A percentile compares a stretch with the other conserved stretches of the same genome.
These are phyloP conservation scores for Russula abietina DNA, from an alignment of 768 basidiomycete species.

Conservation along the genomic window DNA sequence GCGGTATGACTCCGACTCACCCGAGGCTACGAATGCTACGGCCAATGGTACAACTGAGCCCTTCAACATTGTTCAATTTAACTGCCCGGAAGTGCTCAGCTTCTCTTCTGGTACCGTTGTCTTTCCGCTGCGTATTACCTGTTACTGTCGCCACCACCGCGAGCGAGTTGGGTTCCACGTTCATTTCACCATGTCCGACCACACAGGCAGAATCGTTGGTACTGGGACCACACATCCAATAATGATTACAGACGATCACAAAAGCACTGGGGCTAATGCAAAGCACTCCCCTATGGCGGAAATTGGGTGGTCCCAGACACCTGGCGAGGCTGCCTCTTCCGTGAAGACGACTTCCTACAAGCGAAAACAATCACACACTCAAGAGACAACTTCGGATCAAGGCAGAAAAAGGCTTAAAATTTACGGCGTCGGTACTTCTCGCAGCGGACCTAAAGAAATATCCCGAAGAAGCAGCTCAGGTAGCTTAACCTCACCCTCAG, in stretches of 20 bases:
- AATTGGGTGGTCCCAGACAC: constrained; percentile 44
- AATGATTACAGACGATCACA: constrained; percentile 99
- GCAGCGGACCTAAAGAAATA: constrained; percentile 29
- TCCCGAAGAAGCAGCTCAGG: constrained; percentile 31
- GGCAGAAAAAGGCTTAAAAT: constrained; percentile 64
- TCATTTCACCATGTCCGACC: constrained; percentile 78
- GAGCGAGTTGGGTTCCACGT: constrained; percentile 95
- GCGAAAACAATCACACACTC: constrained; percentile 42
- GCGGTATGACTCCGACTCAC: constrained; percentile 67
- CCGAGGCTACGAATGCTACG: constrained; percentile 38
- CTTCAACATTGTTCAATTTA: constrained; percentile 90
- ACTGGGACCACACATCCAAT: constrained; percentile 81
- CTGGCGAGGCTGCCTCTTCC: constrained; percentile 6
- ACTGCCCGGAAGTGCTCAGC: constrained; percentile 84
- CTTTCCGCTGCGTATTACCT: constrained; percentile 92
- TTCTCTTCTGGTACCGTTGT: constrained; percentile 82
- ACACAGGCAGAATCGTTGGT: constrained; percentile 73
- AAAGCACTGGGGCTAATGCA: constrained; percentile 49
- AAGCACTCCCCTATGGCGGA: constrained; percentile 27
- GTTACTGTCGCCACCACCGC: constrained; percentile 97
- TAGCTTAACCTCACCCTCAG: constrained; percentile 30
- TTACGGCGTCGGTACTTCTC: constrained; percentile 49
- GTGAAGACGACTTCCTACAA: constrained; percentile 31
- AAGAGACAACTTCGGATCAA: constrained; percentile 26
- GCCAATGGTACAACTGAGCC: constrained; percentile 58